Percentiles rank a stretch among this genome's conserved stretches.
Conservation (phyloP, 306 rosid genomes). For the Elaeagnus macrophylla region DNA sequence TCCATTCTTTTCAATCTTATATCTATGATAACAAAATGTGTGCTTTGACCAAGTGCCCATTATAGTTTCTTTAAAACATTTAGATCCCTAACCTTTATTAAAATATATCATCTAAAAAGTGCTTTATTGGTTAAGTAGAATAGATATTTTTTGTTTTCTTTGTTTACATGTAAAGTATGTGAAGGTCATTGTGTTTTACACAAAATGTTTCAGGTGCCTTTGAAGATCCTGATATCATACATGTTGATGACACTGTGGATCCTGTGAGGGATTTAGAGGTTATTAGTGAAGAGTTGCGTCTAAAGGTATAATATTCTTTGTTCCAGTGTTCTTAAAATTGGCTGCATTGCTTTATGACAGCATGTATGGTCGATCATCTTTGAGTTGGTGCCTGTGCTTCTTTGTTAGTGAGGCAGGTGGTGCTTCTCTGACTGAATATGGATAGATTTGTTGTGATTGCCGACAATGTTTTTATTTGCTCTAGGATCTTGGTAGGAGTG, state of each 20-base stretch:
- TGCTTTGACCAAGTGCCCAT: too few relatives aligned
- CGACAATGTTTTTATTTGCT: too few relatives aligned
- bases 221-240: conserved; percentile 95
- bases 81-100: too few relatives aligned
- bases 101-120: too few relatives aligned
- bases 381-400: not conserved
- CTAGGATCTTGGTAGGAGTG: too few relatives aligned
- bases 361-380: not conserved
- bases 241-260: conserved; percentile 87
- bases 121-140: not conserved
- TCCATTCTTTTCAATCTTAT: too few relatives aligned
- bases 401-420: not conserved
- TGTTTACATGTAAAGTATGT: not conserved
- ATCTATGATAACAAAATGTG: too few relatives aligned
- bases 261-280: conserved; percentile 94
- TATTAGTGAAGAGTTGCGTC: conserved; percentile 74
- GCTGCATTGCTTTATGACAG: not conserved
- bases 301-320: conserved; percentile 51
- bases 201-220: conserved; percentile 56
- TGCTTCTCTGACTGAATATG: too few relatives aligned
- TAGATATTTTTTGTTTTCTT: not conserved
- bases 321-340: not conserved
- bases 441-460: too few relatives aligned
- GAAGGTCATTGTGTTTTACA: not conserved
- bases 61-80: too few relatives aligned